Base-by-base conservation (phyloP, 1,284 basidiomycete genomes). In the Laetiporus sulphureus region DNA sequence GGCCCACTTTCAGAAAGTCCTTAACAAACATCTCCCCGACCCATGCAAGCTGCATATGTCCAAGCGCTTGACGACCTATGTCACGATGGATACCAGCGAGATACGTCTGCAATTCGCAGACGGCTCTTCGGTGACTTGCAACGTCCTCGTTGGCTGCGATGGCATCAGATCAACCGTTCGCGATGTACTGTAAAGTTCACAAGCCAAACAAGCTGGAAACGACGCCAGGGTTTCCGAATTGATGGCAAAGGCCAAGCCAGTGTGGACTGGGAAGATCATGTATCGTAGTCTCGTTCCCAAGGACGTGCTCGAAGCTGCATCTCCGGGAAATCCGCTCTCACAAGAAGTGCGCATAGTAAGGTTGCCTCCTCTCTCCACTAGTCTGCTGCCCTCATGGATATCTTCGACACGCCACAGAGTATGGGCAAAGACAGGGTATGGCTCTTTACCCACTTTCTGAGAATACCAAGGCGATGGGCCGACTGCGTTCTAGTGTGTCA, bases 141-240 rank as follows among this genome's bases (percentile, higher is more conserved):
- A 73, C 47, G 38, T 72, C 12, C 60, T 73, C n/a, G 53, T 74
- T 27, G 72, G 70, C 4, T 63, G 65, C 4, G 71, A 74, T 44
- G 72, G 71, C 3, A 53, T 77, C 32, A 72, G 69, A 44, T 76
- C 73, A 0, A 58, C 58, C 10, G 70, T 73, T 4, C 65, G 74
- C 25, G 43, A 48, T 22, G 45, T 50, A 7, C 58, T 75, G 52
- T 59, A 40, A 38, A 19, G 38, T 15, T 27, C 32, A 8, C 29
- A 46, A 10, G 45, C 45, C 16, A 33, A 33, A 2, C 24, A 33
- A 10, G 48, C 46, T 3, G 39, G 23, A 2, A 18, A 21, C 16
- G 7, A 6, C 0, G 19, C 33, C 20, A 25, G 42, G 4, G 30
- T 32, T n/a, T 41, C 19, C 11, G 36, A 25, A 8, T 13, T 44